Percentiles rank a stretch among this genome's conserved stretches.
phyloP scores from a whole-genome alignment of 805 yeast species.

The Schwanniomyces occidentalis region DNA sequence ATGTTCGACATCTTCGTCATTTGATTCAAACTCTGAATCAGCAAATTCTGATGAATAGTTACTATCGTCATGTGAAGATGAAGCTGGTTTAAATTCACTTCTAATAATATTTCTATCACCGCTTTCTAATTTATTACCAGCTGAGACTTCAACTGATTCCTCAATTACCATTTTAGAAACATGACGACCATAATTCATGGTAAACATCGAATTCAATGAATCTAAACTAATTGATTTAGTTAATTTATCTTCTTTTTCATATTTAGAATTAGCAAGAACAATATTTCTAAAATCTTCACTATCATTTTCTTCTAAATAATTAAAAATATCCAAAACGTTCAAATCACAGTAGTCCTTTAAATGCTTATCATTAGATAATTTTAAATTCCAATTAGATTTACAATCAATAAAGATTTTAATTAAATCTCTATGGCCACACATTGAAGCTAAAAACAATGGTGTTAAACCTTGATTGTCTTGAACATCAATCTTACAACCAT shows the following conservation, averaged over 20 bases:
- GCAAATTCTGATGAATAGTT: conserved; percentile 32
- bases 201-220: conserved; percentile 41
- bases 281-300: conserved; percentile 8
- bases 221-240: conserved; percentile 37
- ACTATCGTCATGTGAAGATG: conserved; percentile 3
- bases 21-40: conserved; percentile 27
- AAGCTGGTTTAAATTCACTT: conserved; percentile 7
- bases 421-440: conserved; percentile 69
- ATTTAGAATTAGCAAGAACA: conserved; percentile 1
- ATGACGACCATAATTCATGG: conserved; percentile 38
- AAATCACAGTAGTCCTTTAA: conserved; percentile 45
- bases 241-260: conserved; percentile 15
- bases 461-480: conserved; percentile 81
- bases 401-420: conserved; percentile 62
- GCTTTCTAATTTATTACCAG: conserved; percentile 3
- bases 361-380: conserved; percentile 49
- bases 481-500: conserved; percentile 63
- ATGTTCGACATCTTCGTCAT: conserved; percentile 17
- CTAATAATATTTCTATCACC: conserved; percentile 10
- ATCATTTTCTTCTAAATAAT: conserved; percentile 19
- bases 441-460: conserved; percentile 83
- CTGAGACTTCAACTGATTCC: conserved; percentile 9
- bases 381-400: conserved; percentile 57
- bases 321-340: conserved; percentile 44
- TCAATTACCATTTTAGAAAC: conserved; percentile 40